Conservation (phyloP, 305 asterid species). For the Solanum hybrid region DNA sequence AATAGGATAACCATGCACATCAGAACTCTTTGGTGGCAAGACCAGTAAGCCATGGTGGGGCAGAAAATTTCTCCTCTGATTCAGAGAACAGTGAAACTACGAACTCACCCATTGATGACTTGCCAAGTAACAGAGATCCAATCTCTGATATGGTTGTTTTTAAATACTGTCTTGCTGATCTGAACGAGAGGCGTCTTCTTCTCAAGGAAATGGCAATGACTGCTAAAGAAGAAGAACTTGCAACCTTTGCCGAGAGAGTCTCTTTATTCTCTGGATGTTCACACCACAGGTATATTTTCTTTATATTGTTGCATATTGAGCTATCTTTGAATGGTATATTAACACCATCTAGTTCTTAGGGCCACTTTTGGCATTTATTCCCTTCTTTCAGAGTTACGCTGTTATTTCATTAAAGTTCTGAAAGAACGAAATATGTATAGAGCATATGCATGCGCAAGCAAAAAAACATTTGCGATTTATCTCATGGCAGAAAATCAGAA, state of each 20-base stretch:
- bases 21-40: conserved; percentile 30
- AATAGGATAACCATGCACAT: conserved; percentile 31
- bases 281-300: conserved; percentile 60
- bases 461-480: neutral
- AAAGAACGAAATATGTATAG: neutral
- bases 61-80: conserved; percentile 42
- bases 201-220: conserved; percentile 78
- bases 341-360: neutral
- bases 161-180: conserved; percentile 79
- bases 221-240: conserved; percentile 49
- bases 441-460: neutral
- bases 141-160: conserved; percentile 65
- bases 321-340: neutral
- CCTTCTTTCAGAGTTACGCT: neutral
- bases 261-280: conserved; percentile 72
- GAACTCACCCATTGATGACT: conserved; percentile 31
- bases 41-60: conserved; percentile 31
- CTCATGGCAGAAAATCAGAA: neutral
- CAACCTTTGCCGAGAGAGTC: conserved; percentile 59
- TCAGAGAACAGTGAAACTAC: conserved; percentile 58
- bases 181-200: conserved; percentile 57
- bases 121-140: conserved; percentile 27
- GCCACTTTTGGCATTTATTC: neutral
- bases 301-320: neutral
- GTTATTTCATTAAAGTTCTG: neutral